Evolutionary conservation across 2,329 filamentous ascomycete genomes (phyloP).

Genomic region (Trichoderma koningii): DNA sequence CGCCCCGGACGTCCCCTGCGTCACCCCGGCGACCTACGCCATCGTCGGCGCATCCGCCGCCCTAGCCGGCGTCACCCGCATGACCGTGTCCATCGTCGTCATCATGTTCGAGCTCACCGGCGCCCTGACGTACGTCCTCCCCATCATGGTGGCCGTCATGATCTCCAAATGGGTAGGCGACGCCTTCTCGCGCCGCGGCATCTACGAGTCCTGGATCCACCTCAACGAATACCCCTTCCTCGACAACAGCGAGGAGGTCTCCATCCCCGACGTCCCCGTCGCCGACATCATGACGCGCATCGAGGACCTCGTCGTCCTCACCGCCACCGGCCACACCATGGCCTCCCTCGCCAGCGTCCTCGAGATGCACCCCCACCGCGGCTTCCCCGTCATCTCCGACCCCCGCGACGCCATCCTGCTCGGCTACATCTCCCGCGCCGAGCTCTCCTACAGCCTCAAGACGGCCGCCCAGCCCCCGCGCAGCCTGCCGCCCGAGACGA

Average conservation of each 20-base stretch:
- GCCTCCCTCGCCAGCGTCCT: conserved; percentile 71
- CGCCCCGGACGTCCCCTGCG: conserved; percentile 81
- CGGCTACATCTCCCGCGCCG: conserved; percentile 91
- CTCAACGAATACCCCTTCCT: conserved; percentile 95
- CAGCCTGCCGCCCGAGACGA: conserved; percentile 65
- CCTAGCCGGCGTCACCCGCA: conserved; percentile 89
- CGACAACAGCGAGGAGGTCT: conserved; percentile 82
- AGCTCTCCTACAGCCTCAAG: conserved; percentile 77
- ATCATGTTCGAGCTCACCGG: conserved; percentile 99
- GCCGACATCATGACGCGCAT: conserved; percentile 88
- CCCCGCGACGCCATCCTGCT: conserved; percentile 75
- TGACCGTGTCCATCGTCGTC: conserved; percentile 97
- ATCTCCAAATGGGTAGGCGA: conserved; percentile 98
- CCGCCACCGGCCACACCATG: conserved; percentile 85
- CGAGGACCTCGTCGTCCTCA: conserved; percentile 86
- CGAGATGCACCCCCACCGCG: conserved; percentile 74
- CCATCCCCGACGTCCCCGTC: conserved; percentile 81
- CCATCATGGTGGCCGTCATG: conserved; percentile 99
- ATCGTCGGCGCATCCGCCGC: conserved; percentile 94
- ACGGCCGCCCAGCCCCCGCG: conserved; percentile 56
- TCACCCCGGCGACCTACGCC: conserved; percentile 93
- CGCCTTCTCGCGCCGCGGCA: conserved; percentile 86
- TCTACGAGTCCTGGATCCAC: conserved; percentile 98
- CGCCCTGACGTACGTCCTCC: conserved; percentile 91
- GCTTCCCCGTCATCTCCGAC: conserved; percentile 87